Evolutionary conservation across 2,329 filamentous ascomycete genomes (phyloP).

Genomic region (Colletotrichum filicis): DNA sequence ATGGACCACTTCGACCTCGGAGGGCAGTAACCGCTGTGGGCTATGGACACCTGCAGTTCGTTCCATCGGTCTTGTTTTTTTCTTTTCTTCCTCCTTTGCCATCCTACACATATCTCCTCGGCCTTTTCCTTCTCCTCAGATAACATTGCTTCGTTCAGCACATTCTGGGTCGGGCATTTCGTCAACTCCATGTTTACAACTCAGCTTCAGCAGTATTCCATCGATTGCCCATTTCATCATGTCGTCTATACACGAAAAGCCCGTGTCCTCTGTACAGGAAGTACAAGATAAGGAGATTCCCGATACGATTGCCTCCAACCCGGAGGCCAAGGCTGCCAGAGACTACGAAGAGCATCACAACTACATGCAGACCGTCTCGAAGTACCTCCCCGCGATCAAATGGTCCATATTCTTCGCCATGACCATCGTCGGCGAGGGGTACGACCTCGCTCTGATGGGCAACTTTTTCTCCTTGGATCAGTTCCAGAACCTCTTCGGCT

Average conservation of each 20-base stretch:
- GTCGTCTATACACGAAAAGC: background rate
- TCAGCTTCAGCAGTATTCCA: background rate
- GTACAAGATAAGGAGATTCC: background rate
- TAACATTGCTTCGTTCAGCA: background rate
- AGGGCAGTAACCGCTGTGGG: background rate
- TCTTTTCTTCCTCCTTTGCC: background rate
- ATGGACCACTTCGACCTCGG: background rate
- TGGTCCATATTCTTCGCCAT: conserved; percentile 36
- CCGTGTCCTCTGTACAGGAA: background rate
- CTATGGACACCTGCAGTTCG: background rate
- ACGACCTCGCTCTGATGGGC: conserved; percentile 48
- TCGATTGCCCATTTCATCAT: background rate
- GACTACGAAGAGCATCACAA: conserved; percentile 11
- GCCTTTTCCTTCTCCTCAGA: background rate
- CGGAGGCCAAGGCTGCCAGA: conserved; percentile 5
- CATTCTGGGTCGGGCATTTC: background rate
- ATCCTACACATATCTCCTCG: background rate
- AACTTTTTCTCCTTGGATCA: conserved; percentile 46
- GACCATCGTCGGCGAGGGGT: conserved; percentile 37
- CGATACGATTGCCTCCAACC: conserved; percentile 10
- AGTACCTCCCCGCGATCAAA: conserved; percentile 23
- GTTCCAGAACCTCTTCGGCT: conserved; percentile 44
- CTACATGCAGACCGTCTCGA: conserved; percentile 1
- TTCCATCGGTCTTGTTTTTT: background rate
- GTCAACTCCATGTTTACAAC: background rate